A percentile compares a stretch with the other conserved stretches of the same genome.
Evolutionary conservation across 129 eudicot genomes (phyloP).

Genomic region (Helichrysum umbraculigerum): DNA sequence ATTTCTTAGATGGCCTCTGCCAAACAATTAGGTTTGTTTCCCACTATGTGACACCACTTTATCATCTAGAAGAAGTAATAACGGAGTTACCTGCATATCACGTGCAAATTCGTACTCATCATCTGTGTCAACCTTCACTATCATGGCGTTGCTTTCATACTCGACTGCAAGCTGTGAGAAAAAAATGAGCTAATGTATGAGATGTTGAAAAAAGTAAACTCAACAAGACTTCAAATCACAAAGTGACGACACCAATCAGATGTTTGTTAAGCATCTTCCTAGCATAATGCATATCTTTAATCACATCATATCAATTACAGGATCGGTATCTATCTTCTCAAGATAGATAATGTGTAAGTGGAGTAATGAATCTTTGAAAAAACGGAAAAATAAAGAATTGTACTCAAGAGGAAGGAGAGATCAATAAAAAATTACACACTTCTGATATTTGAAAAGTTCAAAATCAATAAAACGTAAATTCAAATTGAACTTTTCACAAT

Average conservation of each 20-base stretch:
- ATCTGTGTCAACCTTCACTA: constrained; percentile 95
- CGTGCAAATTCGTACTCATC: constrained; percentile 95
- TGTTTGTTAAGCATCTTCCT: not conserved
- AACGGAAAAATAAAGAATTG: not conserved
- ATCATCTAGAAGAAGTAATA: constrained; percentile 7
- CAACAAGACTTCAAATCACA: not conserved
- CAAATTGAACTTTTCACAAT: not conserved
- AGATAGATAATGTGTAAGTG: not conserved
- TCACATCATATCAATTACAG: not conserved
- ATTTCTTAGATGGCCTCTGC: not conserved
- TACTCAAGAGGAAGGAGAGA: not conserved
- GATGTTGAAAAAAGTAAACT: not conserved
- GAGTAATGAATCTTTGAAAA: not conserved
- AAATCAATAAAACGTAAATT: not conserved
- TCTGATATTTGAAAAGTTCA: too few species aligned
- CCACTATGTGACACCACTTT: not conserved
- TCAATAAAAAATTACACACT: not conserved
- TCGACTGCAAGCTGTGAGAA: constrained; percentile 85
- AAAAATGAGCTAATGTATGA: constrained; percentile 4
- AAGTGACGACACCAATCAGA: not conserved
- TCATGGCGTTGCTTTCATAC: constrained; percentile 74
- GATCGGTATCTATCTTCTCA: not conserved
- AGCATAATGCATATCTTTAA: not conserved
- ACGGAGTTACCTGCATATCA: constrained; percentile 81
- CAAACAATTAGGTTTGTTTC: not conserved